Conservation (phyloP, 1,284 basidiomycete genomes). For the Apiotrichum brassicae region DNA sequence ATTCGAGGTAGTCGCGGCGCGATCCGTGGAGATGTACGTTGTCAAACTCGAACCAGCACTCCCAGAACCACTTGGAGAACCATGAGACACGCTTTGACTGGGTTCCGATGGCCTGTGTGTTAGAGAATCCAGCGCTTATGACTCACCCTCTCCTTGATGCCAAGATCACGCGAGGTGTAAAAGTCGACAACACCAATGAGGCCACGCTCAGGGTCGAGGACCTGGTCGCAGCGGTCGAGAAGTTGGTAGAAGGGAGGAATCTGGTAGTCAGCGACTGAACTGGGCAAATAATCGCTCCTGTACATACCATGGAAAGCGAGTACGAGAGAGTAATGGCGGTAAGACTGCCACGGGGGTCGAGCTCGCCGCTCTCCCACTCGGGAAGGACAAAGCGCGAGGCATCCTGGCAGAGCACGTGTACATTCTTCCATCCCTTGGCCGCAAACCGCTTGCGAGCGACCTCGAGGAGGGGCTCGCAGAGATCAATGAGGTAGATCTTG, state of each 20-base stretch:
- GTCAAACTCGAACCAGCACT: conserved; percentile 73
- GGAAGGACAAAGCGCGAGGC: conserved; percentile 65
- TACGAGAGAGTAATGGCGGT: conserved; percentile 64
- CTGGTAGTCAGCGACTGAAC: no score
- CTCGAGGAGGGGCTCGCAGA: conserved; percentile 67
- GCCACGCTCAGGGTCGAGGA: conserved; percentile 61
- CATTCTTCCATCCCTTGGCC: conserved; percentile 65
- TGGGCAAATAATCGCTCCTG: no score
- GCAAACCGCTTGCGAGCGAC: conserved; percentile 65
- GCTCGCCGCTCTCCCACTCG: conserved; percentile 52
- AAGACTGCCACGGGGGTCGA: conserved; percentile 55
- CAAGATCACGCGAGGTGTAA: conserved; percentile 62
- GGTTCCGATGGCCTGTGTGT: conserved; percentile 58
- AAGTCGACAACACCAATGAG: conserved; percentile 71
- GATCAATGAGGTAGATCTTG: conserved; percentile 66
- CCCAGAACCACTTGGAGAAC: conserved; percentile 74
- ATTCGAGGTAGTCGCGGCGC: conserved; percentile 68
- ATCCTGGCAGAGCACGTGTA: conserved; percentile 68
- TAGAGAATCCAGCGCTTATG: neutral
- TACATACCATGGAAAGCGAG: conserved; percentile 61
- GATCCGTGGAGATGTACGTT: conserved; percentile 66
- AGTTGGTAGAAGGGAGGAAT: conserved; percentile 66
- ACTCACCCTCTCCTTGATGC: conserved; percentile 50
- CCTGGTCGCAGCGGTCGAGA: conserved; percentile 63
- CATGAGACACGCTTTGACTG: conserved; percentile 63